Percentiles rank a stretch among this genome's conserved stretches.
Conservation (phyloP, 176 grass and related monocot species). For the Musa schizocarpa region DNA sequence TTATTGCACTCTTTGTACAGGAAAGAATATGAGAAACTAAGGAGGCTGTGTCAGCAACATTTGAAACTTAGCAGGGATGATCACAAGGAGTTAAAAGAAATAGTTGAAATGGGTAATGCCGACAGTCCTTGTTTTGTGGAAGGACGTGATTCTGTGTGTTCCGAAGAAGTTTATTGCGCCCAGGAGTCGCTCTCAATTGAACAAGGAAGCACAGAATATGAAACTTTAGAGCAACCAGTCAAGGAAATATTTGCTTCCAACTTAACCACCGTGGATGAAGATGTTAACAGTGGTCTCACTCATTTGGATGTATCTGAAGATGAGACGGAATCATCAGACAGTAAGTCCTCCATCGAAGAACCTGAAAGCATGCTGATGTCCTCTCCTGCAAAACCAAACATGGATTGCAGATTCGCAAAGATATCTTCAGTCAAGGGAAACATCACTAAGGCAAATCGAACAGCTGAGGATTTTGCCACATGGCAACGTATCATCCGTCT, state of each 20-base stretch:
- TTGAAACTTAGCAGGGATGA: conserved; percentile 41
- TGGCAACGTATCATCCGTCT: conserved; percentile 96
- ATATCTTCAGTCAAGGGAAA: conserved; percentile 49
- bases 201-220: conserved; percentile 33
- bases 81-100: conserved; percentile 48
- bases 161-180: conserved; percentile 34
- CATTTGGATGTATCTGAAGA: conserved; percentile 40
- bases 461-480: conserved; percentile 56
- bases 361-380: conserved; percentile 32
- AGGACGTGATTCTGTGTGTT: conserved; percentile 50
- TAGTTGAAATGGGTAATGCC: conserved; percentile 44
- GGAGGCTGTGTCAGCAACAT: conserved; percentile 59
- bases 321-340: conserved; percentile 76
- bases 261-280: conserved; percentile 31
- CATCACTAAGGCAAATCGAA: conserved; percentile 44
- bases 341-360: conserved; percentile 77
- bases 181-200: conserved; percentile 28
- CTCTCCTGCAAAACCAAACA: conserved; percentile 40
- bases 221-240: conserved; percentile 31
- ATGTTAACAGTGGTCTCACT: conserved; percentile 17
- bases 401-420: conserved; percentile 46
- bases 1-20: conserved; percentile 20
- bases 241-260: conserved; percentile 6
- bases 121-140: conserved; percentile 47
- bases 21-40: conserved; percentile 97